These are phyloP conservation scores for Babesia microti DNA, from an alignment of 169 alveolate genomes.

Conservation along the genomic window DNA sequence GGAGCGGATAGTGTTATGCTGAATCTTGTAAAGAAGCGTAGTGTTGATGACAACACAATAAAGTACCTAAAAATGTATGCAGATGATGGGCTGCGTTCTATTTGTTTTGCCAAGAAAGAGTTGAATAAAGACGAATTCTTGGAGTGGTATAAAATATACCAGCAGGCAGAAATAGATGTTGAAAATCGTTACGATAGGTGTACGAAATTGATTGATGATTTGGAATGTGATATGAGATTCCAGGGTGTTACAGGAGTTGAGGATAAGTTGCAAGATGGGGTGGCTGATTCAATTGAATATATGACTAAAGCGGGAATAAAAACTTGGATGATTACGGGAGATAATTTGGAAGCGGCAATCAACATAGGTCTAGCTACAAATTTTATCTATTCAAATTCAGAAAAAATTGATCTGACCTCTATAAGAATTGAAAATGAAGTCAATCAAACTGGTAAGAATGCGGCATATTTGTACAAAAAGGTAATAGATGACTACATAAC, in stretches of 20 bases:
- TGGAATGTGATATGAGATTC: constrained; percentile 79
- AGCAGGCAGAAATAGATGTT: constrained; percentile 44
- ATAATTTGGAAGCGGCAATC: constrained; percentile 92
- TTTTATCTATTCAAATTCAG: constrained; percentile 46
- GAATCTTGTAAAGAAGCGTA: constrained; percentile 43
- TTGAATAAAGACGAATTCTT: constrained; percentile 57
- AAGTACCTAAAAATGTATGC: constrained; percentile 65
- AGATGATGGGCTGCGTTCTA: constrained; percentile 75
- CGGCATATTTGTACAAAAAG: constrained; percentile 4
- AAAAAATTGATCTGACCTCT: constrained; percentile 29
- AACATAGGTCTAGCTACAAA: constrained; percentile 79
- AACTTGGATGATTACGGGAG: constrained; percentile 99
- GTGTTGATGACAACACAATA: constrained; percentile 44
- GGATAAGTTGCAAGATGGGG: constrained; percentile 92
- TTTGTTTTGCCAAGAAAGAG: constrained; percentile 82
- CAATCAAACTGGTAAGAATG: background rate
- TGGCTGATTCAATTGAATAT: constrained; percentile 86
- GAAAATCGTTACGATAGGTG: constrained; percentile 59
- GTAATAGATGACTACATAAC: constrained; percentile 1
- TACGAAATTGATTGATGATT: constrained; percentile 62
- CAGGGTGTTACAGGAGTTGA: constrained; percentile 95
- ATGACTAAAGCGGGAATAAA: constrained; percentile 88
- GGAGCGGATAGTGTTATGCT: constrained; percentile 88
- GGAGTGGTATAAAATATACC: constrained; percentile 55
- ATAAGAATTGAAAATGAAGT: constrained; percentile 3